These are phyloP conservation scores for Coemansia sp. DNA, from an alignment of 192 early-diverging fungal species.

Conservation along the genomic window DNA sequence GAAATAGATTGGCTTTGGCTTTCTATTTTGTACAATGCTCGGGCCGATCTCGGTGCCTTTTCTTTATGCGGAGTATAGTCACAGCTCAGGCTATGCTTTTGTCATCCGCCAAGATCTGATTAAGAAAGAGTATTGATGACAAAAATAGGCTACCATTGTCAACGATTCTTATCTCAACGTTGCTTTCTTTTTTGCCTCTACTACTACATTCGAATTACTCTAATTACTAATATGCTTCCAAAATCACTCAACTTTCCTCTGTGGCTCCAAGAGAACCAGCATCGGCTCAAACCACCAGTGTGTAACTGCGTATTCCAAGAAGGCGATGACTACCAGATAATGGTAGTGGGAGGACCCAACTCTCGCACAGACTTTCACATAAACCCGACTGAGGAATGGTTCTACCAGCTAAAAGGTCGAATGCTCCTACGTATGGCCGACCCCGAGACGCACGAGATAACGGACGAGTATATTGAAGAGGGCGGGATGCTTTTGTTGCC, in stretches of 20 bases:
- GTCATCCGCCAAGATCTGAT: slow-evolving; percentile 3
- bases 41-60: not conserved
- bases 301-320: slow-evolving; percentile 90
- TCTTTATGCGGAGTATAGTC: not conserved
- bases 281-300: slow-evolving; percentile 91
- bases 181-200: not conserved
- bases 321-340: slow-evolving; percentile 83
- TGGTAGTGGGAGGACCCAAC: slow-evolving; percentile 95
- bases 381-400: slow-evolving; percentile 99
- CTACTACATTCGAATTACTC: not conserved
- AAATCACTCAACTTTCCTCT: slow-evolving; percentile 87
- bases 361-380: slow-evolving; percentile 95
- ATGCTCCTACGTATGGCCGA: slow-evolving; percentile 94
- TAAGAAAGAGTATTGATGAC: not conserved
- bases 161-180: too few species aligned
- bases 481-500: slow-evolving; percentile 97
- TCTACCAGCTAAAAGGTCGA: slow-evolving; percentile 92
- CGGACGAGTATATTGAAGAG: slow-evolving; percentile 86
- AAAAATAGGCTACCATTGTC: too few species aligned
- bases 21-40: not conserved
- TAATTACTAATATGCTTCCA: slow-evolving; percentile 49
- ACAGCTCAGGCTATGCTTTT: not conserved
- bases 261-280: slow-evolving; percentile 83
- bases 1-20: not conserved
- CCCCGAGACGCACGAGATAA: slow-evolving; percentile 62